Evolutionary conservation across 305 asterid species (phyloP).

Genomic region (Fraxinus sp.): DNA sequence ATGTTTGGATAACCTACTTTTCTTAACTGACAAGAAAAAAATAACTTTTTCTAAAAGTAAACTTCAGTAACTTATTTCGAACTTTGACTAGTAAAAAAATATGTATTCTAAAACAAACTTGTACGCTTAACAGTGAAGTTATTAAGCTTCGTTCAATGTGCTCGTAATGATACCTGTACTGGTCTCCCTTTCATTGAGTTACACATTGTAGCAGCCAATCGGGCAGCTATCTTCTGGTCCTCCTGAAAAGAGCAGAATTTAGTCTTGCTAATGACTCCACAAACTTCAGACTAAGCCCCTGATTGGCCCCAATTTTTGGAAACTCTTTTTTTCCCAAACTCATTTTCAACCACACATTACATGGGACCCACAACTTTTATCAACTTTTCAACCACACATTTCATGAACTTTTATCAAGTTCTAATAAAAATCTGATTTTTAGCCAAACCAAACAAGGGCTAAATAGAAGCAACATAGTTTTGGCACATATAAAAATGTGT

Average conservation of each 20-base stretch:
- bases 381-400: background rate
- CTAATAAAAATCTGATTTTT: background rate
- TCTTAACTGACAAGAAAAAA: background rate
- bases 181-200: slow-evolving; percentile 82
- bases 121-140: background rate
- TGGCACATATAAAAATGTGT: background rate
- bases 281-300: background rate
- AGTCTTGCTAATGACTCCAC: slow-evolving; percentile 8
- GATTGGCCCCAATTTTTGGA: background rate
- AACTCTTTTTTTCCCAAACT: background rate
- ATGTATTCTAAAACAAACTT: background rate
- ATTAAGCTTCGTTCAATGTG: background rate
- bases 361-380: background rate
- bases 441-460: background rate
- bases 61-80: background rate
- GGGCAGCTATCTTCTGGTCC: slow-evolving; percentile 57
- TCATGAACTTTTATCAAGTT: background rate
- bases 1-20: background rate
- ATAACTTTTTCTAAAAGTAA: background rate
- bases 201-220: slow-evolving; percentile 57
- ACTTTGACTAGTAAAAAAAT: background rate
- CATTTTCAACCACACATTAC: background rate
- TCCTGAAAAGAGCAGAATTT: slow-evolving; percentile 43
- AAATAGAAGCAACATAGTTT: background rate
- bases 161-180: slow-evolving; percentile 49